Evolutionary conservation across 202 grass and related monocot genomes (phyloP).

Genomic region (Zoysia matrella): DNA sequence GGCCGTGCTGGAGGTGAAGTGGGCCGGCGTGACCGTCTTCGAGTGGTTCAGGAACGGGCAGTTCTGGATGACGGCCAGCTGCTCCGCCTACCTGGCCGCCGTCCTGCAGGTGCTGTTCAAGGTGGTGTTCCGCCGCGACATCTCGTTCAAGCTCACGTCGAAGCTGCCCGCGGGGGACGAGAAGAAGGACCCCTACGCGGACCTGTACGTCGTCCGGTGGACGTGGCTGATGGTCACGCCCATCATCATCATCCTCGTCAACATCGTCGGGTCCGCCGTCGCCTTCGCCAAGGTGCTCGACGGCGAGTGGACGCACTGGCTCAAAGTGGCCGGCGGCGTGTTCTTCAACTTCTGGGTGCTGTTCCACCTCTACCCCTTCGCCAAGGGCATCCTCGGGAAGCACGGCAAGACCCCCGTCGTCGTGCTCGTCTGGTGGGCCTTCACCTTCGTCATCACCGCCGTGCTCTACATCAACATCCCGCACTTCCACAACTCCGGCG

Average conservation of each 20-base stretch:
- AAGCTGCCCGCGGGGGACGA: conserved; percentile 62
- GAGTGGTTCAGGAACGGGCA: conserved; percentile 90
- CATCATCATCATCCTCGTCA: conserved; percentile 66
- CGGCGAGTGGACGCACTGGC: conserved; percentile 71
- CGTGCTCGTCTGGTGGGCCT: conserved; percentile 64
- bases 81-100: conserved; percentile 71
- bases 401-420: conserved; percentile 63
- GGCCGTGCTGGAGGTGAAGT: conserved; percentile 78
- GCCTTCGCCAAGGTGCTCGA: conserved; percentile 64
- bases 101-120: conserved; percentile 69
- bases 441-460: conserved; percentile 75
- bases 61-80: conserved; percentile 81
- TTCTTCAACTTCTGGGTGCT: conserved; percentile 86
- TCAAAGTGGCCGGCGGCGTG: conserved; percentile 66
- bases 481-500: conserved; percentile 39
- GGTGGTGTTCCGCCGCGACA: conserved; percentile 67
- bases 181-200: conserved; percentile 75
- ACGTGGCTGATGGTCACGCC: conserved; percentile 69
- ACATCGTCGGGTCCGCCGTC: conserved; percentile 66
- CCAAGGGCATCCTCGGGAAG: conserved; percentile 64
- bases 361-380: conserved; percentile 71
- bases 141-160: conserved; percentile 68
- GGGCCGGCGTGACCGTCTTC: conserved; percentile 64
- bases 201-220: conserved; percentile 79
- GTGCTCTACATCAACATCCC: conserved; percentile 79